Percentiles rank a stretch among this genome's conserved stretches.
Conservation (phyloP, 2,329 filamentous ascomycete genomes). For the Diaporthe batatas region DNA sequence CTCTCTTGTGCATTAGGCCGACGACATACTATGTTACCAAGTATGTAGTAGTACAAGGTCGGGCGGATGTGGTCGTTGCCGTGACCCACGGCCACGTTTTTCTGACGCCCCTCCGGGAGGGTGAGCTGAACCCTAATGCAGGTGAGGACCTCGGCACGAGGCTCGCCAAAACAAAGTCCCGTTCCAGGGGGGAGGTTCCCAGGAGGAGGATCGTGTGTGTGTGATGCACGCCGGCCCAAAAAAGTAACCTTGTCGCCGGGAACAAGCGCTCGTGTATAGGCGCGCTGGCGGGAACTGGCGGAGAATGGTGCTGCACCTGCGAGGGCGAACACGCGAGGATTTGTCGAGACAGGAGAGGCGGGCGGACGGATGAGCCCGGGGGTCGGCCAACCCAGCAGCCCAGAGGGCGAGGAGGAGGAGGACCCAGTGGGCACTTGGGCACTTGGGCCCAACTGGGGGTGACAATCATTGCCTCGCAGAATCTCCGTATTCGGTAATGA, state of each 20-base stretch:
- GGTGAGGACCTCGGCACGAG: constrained; percentile 19
- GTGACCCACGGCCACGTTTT: constrained; percentile 38
- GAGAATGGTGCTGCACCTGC: background rate
- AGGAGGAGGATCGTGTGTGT: too few species aligned
- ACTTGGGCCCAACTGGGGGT: constrained; percentile 4
- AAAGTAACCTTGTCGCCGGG: background rate
- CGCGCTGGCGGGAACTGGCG: constrained; percentile 23
- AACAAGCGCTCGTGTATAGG: constrained; percentile 27
- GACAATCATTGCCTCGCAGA: constrained; percentile 26
- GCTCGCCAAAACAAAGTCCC: constrained; percentile 14
- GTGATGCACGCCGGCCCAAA: constrained; percentile 7
- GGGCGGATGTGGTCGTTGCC: constrained; percentile 14
- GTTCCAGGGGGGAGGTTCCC: background rate
- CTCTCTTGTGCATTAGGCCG: constrained; percentile 26
- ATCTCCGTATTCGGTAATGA: constrained; percentile 34
- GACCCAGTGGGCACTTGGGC: too few species aligned
- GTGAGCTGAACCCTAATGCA: constrained; percentile 32
- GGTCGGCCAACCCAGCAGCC: too few species aligned
- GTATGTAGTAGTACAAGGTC: too few species aligned
- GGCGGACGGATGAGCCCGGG: constrained; percentile 33
- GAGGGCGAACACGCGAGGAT: constrained; percentile 8
- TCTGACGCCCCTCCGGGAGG: constrained; percentile 15
- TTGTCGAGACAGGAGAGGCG: background rate
- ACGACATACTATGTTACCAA: constrained; percentile 5
- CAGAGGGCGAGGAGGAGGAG: too few species aligned